Evolutionary conservation across 2,329 filamentous ascomycete species (phyloP), one percentile per base, ranked within the genome.

Genomic region (Xylariales sp.): DNA sequence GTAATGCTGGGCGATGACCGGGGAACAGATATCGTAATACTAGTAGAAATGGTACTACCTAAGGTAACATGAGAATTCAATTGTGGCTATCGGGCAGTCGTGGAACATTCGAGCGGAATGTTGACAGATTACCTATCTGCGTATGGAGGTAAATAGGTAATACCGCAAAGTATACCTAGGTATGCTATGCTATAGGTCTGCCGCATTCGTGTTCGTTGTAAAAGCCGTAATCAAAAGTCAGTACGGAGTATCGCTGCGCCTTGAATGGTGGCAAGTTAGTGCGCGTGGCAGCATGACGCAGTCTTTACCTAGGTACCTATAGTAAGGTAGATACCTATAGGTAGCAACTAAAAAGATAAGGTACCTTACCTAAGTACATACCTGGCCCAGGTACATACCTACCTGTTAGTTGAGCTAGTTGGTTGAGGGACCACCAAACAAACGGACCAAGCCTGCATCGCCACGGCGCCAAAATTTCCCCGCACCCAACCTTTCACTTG

Each of bases 241-340:
- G 23, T 23, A 23, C 23, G 8, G 68, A 30, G 69, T 72, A 72
- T 62, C 68, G 65, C 73, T 74, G 72, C 73, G 72, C 72, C 71
- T 68, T 68, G 50, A 65, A 59, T 62, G 45, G 69, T 72, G 72
- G 71, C 64, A 57, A 73, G 72, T 52, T 49, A 72, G 69, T 14
- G 48, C 49, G 52, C 62, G 54, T 28, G 48, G 62, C 55, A 54
- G 46, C 48, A 59, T 63, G 64, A 67, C 60, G 64, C 64, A 67
- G 48, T 49, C 28, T 7, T 14, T 8, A 53, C n/a, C 43, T 23
- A 18, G 36, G n/a, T 14, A 14, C 23, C 23, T 30, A 59, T 30
- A 12, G 14, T 41, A 41, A 41, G 39, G 39, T 41, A 41, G 12
- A 41, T 10, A 41, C 39, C 10, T 41, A 41, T 23, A 23, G 23